Conservation (phyloP, 2,329 filamentous ascomycete genomes). For the Epichloe elymi region DNA sequence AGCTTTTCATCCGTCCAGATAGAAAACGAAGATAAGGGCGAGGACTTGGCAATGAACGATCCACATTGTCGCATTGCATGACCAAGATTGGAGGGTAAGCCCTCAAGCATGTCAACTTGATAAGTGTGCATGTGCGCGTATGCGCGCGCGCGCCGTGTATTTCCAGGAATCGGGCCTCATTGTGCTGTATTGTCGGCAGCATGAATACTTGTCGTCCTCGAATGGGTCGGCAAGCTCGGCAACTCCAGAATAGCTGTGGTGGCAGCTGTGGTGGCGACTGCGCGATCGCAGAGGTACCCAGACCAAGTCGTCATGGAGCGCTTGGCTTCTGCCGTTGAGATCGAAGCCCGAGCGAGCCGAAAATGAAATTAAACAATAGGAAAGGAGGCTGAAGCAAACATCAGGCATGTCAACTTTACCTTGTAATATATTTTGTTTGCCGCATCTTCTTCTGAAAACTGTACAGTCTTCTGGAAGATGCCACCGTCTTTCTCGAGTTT, state of each 20-base stretch:
- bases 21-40: background rate
- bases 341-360: background rate
- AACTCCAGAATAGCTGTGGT: background rate
- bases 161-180: background rate
- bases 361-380: background rate
- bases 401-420: constrained; percentile 39
- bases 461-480: constrained; percentile 69
- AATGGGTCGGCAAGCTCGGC: background rate
- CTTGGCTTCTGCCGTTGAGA: background rate
- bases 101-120: background rate
- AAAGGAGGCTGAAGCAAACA: background rate
- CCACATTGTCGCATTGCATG: background rate
- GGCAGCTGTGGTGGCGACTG: background rate
- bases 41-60: background rate
- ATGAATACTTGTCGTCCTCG: background rate
- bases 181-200: background rate
- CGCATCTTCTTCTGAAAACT: constrained; percentile 41
- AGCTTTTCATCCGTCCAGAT: background rate
- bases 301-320: background rate
- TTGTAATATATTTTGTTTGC: constrained; percentile 82
- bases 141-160: background rate
- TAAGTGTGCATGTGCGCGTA: too few relatives aligned
- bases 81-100: background rate
- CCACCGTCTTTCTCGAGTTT: constrained; percentile 65
- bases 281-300: background rate